A percentile compares a stretch with the other conserved stretches of the same genome.
Conservation (phyloP, 2,329 filamentous ascomycete species). For the Penicillium fuscoglaucum region DNA sequence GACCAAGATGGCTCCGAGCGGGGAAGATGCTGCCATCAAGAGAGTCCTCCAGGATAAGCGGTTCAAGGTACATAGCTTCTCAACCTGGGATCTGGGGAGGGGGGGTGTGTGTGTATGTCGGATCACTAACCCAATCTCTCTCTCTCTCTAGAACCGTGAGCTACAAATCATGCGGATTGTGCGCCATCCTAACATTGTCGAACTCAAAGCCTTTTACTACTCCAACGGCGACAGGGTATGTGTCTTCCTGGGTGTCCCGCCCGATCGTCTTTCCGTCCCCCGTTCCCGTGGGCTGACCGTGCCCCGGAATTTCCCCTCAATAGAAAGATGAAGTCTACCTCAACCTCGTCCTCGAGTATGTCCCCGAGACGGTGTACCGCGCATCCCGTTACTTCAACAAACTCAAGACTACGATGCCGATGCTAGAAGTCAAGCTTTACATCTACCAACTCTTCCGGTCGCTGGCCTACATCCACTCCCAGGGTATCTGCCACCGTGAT, state of each 20-base stretch:
- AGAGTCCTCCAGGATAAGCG: constrained; percentile 97
- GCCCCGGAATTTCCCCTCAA: neutral
- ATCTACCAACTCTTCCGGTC: constrained; percentile 99
- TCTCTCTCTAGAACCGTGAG: constrained; percentile 76
- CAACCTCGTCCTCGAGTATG: constrained; percentile 96
- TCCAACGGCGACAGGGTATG: constrained; percentile 95
- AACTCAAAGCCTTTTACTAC: constrained; percentile 99
- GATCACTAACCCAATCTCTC: constrained; percentile 32
- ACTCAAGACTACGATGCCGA: constrained; percentile 99
- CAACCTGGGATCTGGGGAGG: neutral
- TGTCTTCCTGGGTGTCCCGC: constrained; percentile 23
- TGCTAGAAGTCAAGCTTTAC: constrained; percentile 97
- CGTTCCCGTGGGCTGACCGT: constrained; percentile 7
- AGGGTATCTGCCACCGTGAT: constrained; percentile 97
- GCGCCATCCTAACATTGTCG: constrained; percentile 96
- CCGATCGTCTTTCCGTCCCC: constrained; percentile 1
- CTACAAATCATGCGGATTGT: constrained; percentile 99
- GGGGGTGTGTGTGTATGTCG: neutral
- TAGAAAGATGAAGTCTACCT: constrained; percentile 98
- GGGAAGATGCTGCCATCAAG: constrained; percentile 98
- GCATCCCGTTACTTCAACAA: constrained; percentile 99
- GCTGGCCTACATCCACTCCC: constrained; percentile 97
- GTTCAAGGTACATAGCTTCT: constrained; percentile 74
- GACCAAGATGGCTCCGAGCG: constrained; percentile 95
- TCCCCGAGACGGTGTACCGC: constrained; percentile 96